Conservation (phyloP, 176 grass and related monocot genomes). For the Oryza glumipatula region DNA sequence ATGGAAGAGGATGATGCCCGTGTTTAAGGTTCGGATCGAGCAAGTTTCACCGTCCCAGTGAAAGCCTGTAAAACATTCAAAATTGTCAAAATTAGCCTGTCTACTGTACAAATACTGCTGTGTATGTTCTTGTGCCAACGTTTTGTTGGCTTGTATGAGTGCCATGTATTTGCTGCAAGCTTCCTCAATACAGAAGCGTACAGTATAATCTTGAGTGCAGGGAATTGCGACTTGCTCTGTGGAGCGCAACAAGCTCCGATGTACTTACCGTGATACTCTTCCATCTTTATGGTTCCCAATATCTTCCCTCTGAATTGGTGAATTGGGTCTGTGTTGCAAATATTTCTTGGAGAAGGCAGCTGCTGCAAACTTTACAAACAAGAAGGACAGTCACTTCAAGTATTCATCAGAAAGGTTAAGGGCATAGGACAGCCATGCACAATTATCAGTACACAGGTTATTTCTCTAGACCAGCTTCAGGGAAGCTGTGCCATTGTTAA, state of each 20-base stretch:
- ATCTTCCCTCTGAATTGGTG: constrained; percentile 23
- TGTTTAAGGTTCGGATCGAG: constrained; percentile 22
- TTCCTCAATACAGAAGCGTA: constrained; percentile 1
- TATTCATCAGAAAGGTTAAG: constrained; percentile 29
- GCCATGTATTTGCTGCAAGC: neutral
- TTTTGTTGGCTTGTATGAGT: constrained; percentile 19
- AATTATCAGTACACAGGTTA: constrained; percentile 10
- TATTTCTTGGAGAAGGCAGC: constrained; percentile 40
- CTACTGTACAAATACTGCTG: neutral
- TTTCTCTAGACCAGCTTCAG: neutral
- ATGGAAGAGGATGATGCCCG: neutral
- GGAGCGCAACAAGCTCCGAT: neutral
- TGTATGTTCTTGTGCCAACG: constrained; percentile 22
- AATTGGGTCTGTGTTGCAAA: neutral
- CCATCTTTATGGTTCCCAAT: constrained; percentile 33
- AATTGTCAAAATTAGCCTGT: neutral
- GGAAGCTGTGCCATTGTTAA: neutral
- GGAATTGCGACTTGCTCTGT: neutral
- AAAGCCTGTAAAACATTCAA: neutral
- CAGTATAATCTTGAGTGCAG: constrained; percentile 26
- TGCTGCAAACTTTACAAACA: constrained; percentile 41
- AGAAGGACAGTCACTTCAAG: constrained; percentile 13
- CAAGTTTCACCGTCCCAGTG: neutral
- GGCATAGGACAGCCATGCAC: constrained; percentile 24
- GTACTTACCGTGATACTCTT: constrained; percentile 19